Base-by-base conservation (phyloP, 345 rosid genomes). In the Citrus unshiu region DNA sequence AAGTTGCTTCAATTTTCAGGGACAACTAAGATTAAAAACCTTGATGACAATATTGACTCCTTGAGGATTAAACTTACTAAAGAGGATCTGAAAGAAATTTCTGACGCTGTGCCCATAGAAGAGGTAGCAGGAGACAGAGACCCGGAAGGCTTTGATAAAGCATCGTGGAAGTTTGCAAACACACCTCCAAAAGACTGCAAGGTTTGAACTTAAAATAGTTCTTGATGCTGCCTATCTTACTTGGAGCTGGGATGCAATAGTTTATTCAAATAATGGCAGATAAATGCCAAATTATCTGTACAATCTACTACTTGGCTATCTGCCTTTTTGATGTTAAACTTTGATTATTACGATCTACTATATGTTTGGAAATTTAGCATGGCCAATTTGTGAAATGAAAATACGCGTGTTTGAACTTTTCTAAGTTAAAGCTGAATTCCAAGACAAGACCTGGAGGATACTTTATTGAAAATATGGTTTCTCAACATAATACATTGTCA, bases 11-110 rank as follows among this genome's bases (percentile, higher is more conserved):
- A 19, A 70, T n/a, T 67, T 78, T 30, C 63, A 84, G 91, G 91
- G 56, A 87, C 91, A 58, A 83, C 90, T 9, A 85, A 85, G 82
- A 80, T 86, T 1, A 87, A 88, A 81, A 88, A 86, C 83, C 81
- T 90, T 75, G 90, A 85, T 49, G 73, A 69, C 22, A 90, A 87
- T 59, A 83, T 86, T 24, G 87, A 86, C 22, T 83, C 92, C 10
- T n/a, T 83, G 75, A 61, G 30, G 61, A 83, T 87, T 64, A 76
- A 82, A 72, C 85, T 82, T 49, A 70, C 81, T 4, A 77, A 78
- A 61, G 80, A 86, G 56, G 84, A 79, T 49, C 70, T 87, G 76
- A 70, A 80, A 85, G 87, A 87, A 51, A 85, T 89, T 39, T 72
- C 78, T 7, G 85, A 77, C 63, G 89, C 83, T 51, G 89, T 82